A percentile compares a stretch with the other conserved stretches of the same genome.
Conservation (phyloP, 495 filamentous ascomycete species). For the Penicillium steckii region DNA sequence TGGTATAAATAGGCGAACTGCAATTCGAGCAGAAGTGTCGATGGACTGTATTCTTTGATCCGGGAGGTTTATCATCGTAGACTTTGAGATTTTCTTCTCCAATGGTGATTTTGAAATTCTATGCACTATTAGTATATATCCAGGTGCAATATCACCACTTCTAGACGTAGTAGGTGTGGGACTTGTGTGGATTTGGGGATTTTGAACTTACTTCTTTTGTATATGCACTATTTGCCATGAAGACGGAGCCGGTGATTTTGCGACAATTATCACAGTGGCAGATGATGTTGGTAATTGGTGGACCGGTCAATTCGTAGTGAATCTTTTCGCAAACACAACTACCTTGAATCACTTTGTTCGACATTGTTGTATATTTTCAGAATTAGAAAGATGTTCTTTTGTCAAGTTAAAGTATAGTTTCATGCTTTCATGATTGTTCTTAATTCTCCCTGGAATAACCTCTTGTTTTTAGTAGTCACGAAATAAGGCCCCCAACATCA, state of each 20-base stretch:
- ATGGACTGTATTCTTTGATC: not conserved
- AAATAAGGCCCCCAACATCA: too few species aligned
- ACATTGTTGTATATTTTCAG: not conserved
- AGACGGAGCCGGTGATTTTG: constrained; percentile 14
- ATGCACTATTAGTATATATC: not conserved
- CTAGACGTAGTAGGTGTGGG: too few species aligned
- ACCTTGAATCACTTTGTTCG: not conserved
- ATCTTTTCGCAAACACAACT: constrained; percentile 16
- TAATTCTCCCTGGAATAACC: too few species aligned
- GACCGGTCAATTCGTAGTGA: constrained; percentile 11
- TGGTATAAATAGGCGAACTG: not conserved
- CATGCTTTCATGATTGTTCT: too few species aligned
- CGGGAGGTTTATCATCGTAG: constrained; percentile 1
- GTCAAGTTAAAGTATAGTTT: too few species aligned
- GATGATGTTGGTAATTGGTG: constrained; percentile 4
- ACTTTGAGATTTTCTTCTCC: constrained; percentile 6
- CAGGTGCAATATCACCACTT: too few species aligned
- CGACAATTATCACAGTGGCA: constrained; percentile 19
- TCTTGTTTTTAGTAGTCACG: too few species aligned
- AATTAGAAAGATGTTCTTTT: too few species aligned
- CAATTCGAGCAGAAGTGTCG: not conserved
- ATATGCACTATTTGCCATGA: constrained; percentile 16
- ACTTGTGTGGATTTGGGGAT: not conserved
- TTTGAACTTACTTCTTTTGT: constrained; percentile 5
- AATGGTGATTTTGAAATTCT: constrained; percentile 1